phyloP scores from a whole-genome alignment of 108 stramenopile genomes.

The Stephanodiscus minutulus region DNA sequence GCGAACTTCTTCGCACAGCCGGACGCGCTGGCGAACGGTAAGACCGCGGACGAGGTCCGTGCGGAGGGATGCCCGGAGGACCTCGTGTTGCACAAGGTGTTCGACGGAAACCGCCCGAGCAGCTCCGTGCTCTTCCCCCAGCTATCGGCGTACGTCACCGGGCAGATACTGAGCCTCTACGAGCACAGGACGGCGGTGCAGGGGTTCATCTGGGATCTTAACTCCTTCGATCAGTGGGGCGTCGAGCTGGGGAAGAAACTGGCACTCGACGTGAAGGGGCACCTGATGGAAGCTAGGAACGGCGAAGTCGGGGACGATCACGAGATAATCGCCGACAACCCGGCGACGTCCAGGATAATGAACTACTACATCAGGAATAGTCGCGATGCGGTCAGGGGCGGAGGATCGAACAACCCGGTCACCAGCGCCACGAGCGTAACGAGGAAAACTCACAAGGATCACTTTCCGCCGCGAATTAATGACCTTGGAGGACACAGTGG shows the following conservation, averaged over 20 bases:
- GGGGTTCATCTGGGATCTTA: constrained; percentile 99
- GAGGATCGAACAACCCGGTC: constrained; percentile 37
- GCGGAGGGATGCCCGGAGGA: constrained; percentile 91
- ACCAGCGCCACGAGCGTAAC: constrained; percentile 47
- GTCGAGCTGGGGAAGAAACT: constrained; percentile 99
- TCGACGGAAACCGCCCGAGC: constrained; percentile 98
- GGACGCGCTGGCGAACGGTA: constrained; percentile 95
- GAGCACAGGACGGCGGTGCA: constrained; percentile 99
- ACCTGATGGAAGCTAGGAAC: constrained; percentile 68
- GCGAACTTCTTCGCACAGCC: constrained; percentile 99
- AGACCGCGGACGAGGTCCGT: constrained; percentile 89
- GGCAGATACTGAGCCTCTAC: constrained; percentile 95
- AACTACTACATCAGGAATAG: constrained; percentile 86
- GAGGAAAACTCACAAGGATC: constrained; percentile 61
- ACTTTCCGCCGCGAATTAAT: constrained; percentile 46
- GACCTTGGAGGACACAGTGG: constrained; percentile 49
- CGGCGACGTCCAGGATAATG: constrained; percentile 80
- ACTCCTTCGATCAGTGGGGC: constrained; percentile 99
- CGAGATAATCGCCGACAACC: constrained; percentile 64
- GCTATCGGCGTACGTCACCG: constrained; percentile 92
- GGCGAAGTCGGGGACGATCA: constrained; percentile 43
- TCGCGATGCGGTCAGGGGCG: constrained; percentile 29
- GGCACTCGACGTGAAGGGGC: constrained; percentile 85
- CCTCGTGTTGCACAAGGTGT: constrained; percentile 89
- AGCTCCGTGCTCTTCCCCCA: constrained; percentile 92